Evolutionary conservation across 345 rosid species (phyloP), one percentile per base, ranked within the genome.

Genomic region (Alliaria petiolata): DNA sequence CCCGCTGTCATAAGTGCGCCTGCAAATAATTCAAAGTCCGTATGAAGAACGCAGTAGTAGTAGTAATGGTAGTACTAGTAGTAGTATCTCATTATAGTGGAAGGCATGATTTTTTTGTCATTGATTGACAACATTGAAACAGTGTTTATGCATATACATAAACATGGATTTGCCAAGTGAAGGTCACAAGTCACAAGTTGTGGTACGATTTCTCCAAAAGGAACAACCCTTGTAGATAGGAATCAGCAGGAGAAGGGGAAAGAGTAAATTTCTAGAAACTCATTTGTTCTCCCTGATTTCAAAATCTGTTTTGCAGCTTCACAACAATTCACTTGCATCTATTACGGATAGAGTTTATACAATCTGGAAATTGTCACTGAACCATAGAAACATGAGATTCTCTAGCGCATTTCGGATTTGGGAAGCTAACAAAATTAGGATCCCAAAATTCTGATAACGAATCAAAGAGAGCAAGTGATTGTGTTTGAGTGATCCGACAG

Each of bases 1-100:
- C 98, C 98, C 1, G 98, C 96, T 13, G 98, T 93, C 83, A 81
- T 51, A 4, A 93, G 81, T 33, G 98, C 97, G 42, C 98, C 98
- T 93, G 83, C 59, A 79, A 65, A 33, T 33, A 31, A 7, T 6
- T 36, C 0, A 57, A 5, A 71, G 2, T 10, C 38, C 28, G 14
- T 52, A 38, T 6, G 1, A 52, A n/a, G 65, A 69, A 0, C 3
- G 13, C 5, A 1, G n/a, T 22, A 22, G 3, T 22, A 2, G n/a
- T n/a, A n/a, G n/a, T n/a, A n/a, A n/a, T n/a, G n/a, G n/a, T n/a
- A n/a, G n/a, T n/a, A n/a, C n/a, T n/a, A n/a, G n/a, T n/a, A n/a
- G n/a, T 8, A 50, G 34, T 50, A 11, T 53, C 62, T 28, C 64
- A 19, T 38, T 49, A 65, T 26, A 26, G 51, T 39, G 51, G 15